Percentiles rank a stretch among this genome's conserved stretches.
These are phyloP conservation scores for Lactarius trivialis DNA, from an alignment of 768 basidiomycete genomes.

Conservation along the genomic window DNA sequence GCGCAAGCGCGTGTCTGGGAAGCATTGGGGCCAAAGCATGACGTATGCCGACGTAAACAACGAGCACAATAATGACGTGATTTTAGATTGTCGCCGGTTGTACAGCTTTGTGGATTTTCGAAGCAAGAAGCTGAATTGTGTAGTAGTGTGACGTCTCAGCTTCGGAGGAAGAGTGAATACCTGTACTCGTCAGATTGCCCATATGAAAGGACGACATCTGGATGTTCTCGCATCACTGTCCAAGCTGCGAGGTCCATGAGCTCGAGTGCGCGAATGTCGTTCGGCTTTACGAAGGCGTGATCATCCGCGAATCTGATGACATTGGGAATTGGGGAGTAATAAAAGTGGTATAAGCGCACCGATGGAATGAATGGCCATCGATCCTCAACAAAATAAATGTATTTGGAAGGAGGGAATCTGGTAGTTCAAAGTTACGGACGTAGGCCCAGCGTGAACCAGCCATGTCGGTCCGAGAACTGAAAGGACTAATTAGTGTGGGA, in stretches of 20 bases:
- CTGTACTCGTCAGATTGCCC: slow-evolving; percentile 98
- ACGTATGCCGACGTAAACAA: slow-evolving; percentile 89
- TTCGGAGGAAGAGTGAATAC: slow-evolving; percentile 32
- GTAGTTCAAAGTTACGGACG: slow-evolving; percentile 83
- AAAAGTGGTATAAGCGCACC: slow-evolving; percentile 39
- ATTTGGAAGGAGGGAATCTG: slow-evolving; percentile 76
- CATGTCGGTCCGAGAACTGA: slow-evolving; percentile 37
- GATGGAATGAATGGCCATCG: slow-evolving; percentile 92
- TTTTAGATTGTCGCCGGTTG: slow-evolving; percentile 83
- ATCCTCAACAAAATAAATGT: slow-evolving; percentile 82
- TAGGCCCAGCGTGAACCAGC: slow-evolving; percentile 91
- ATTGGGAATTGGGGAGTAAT: neutral
- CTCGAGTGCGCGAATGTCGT: slow-evolving; percentile 77
- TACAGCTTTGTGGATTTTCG: slow-evolving; percentile 69
- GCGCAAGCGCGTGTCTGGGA: slow-evolving; percentile 61
- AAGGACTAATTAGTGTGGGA: slow-evolving; percentile 13
- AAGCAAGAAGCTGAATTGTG: slow-evolving; percentile 70
- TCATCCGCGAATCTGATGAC: slow-evolving; percentile 71
- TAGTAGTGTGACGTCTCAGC: neutral
- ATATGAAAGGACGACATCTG: slow-evolving; percentile 81
- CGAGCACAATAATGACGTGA: slow-evolving; percentile 75
- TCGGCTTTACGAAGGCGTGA: slow-evolving; percentile 84
- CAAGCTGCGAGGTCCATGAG: slow-evolving; percentile 91
- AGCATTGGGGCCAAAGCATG: slow-evolving; percentile 75
- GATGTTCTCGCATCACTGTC: slow-evolving; percentile 72